Evolutionary conservation across 768 basidiomycete genomes (phyloP).

Genomic region (Russula sp.): DNA sequence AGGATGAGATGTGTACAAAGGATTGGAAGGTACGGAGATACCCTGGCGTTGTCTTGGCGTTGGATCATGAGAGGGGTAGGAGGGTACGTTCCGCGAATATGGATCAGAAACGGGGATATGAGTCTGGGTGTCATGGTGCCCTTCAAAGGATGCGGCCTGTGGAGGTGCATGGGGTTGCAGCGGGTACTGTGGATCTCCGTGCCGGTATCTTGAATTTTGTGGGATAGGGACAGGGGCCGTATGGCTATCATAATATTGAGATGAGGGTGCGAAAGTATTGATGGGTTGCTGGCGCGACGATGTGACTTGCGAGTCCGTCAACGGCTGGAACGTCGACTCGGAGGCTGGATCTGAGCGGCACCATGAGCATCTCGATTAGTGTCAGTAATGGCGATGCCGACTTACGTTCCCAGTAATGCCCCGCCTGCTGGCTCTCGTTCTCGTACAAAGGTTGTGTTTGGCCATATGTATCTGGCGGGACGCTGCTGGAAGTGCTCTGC

Average conservation of each 20-base stretch:
- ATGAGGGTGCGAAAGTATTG: too few relatives aligned
- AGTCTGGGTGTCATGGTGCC: background rate
- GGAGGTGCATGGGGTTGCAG: background rate
- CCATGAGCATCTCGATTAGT: background rate
- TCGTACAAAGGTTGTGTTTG: background rate
- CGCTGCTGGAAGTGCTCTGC: background rate
- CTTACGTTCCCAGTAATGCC: background rate
- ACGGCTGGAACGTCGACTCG: background rate
- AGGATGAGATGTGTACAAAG: background rate
- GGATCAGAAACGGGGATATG: background rate
- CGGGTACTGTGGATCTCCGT: too few relatives aligned
- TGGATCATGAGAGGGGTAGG: background rate
- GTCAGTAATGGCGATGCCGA: too few relatives aligned
- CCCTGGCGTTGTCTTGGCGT: background rate
- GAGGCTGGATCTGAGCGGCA: background rate
- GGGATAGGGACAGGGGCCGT: too few relatives aligned
- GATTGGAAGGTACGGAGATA: background rate
- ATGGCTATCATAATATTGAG: too few relatives aligned
- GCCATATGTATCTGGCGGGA: background rate
- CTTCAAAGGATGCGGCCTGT: background rate
- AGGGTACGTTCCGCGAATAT: background rate
- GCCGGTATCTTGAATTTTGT: too few relatives aligned
- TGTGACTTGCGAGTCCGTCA: background rate
- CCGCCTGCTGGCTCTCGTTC: background rate
- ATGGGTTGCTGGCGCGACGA: background rate